Base-by-base conservation (phyloP, 208 protist species). In the Novymonas esmeraldas region DNA sequence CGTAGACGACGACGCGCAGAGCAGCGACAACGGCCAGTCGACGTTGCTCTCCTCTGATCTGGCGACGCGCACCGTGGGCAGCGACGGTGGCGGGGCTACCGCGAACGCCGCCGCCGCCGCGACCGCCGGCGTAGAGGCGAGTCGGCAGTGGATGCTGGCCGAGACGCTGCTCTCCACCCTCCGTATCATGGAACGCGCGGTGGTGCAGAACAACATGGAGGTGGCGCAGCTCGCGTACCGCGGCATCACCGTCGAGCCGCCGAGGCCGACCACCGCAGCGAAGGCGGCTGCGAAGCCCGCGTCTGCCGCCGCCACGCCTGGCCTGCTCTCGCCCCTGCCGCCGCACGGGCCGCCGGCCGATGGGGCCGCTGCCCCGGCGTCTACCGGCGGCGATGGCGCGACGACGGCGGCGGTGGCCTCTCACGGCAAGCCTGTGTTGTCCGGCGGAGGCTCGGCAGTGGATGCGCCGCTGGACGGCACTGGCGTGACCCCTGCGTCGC, bases 181-280 rank as follows among this genome's bases (percentile, higher is more conserved):
- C 36, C 87, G 87, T 14, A 66, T 97, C 18, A 95, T 96, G 87
- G 93, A 97, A 75, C 90, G 93, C 26, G 89, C 78, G n/a, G 87
- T 97, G 13, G 90, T 97, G 64, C 89, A 96, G 65, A 97, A 97
- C 69, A 86, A 77, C 36, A 84, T 92, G 78, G 87, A 97, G 64
- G 70, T 79, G n/a, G 58, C 78, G 22, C 93, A 97, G 82, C 83
- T 97, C 10, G 76, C 79, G 18, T 97, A 97, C 63, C 87, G 93
- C 36, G 88, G 90, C 29, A 89, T 95, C 41, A 54, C 57, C 7
- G 87, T 93, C 83, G 76, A 87, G 39, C 66, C 77, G 31, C 34
- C n/a, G 10, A 28, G 61, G 7, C 36, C 34, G 7, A 42, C 10
- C 50, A 24, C 24, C 6, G 36, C 29, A 2, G 45, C 6, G 18